A percentile compares a stretch with the other conserved stretches of the same genome.
phyloP scores from a whole-genome alignment of 148 eudicot genomes.

The Suaeda aralocaspica region DNA sequence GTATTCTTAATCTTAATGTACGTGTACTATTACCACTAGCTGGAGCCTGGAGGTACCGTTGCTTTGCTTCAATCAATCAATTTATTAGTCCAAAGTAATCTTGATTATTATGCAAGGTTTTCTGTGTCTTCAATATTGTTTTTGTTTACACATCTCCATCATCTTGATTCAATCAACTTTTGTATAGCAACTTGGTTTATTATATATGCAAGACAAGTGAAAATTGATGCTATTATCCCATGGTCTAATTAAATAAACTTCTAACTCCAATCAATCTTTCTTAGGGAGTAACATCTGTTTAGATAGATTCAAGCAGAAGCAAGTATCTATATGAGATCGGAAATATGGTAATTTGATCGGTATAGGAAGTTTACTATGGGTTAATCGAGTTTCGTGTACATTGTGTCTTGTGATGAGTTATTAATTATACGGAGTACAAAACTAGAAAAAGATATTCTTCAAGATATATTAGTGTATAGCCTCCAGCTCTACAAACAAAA shows the following conservation, averaged over 20 bases:
- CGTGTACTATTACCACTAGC: no score
- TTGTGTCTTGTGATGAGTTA: no score
- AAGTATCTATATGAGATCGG: no score
- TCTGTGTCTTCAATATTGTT: not conserved
- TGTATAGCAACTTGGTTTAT: not conserved
- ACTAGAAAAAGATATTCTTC: no score
- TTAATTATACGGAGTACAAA: no score
- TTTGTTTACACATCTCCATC: slow-evolving; percentile 9
- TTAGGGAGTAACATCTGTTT: no score
- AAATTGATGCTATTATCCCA: not conserved
- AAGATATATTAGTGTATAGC: no score
- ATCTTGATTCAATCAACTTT: not conserved
- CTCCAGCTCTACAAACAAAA: not conserved
- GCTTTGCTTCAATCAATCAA: slow-evolving; percentile 11
- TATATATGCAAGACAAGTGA: not conserved
- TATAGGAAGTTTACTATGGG: no score
- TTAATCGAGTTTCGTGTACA: no score
- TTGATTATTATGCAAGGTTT: not conserved
- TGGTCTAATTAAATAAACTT: not conserved
- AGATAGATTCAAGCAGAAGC: no score
- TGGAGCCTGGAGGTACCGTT: slow-evolving; percentile 9
- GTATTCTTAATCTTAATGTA: not conserved
- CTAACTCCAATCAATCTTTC: no score
- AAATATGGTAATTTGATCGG: no score
- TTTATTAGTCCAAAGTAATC: not conserved